Evolutionary conservation across 2,329 filamentous ascomycete species (phyloP), one percentile per base, ranked within the genome.

Genomic region (Calonectria leucothoes): DNA sequence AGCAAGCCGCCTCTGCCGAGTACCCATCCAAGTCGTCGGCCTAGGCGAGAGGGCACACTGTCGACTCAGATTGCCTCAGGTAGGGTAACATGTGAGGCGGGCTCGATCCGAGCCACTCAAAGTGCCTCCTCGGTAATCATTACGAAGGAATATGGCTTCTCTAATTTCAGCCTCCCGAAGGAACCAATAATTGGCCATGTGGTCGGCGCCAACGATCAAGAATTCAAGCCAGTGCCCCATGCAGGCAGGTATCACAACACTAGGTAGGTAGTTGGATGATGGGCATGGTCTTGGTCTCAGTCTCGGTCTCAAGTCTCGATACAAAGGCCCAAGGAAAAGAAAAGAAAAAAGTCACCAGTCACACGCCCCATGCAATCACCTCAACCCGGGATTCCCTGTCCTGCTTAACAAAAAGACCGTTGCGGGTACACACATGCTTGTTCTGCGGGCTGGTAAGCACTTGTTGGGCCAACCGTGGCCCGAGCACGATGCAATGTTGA

Each of bases 341-440:
- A 57, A 57, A 37, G 35, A 37, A 23, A 37, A 37, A 45, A 29
- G 27, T 57, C 57, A 63, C 42, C 55, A 27, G 57, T 39, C 48
- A 48, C 33, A 64, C 31, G 29, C 55, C 35, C 52, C 51, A 52
- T 51, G 65, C 70, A 72, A 72, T 66, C n/a, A 37, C 55, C 70
- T 68, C 65, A 68, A 49, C n/a, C 65, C 45, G 29, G 70, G 70
- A 68, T 72, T 33, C 64, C 70, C 64, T 72, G 70, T 68, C 70
- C 55, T 68, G 65, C 52, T 68, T 33, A 29, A 71, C 35, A 71
- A 35, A 69, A 45, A 71, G 35, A 48, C 70, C 35, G 64, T 68
- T 68, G 70, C 35, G 64, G 64, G 59, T 48, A 71, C 69, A 20
- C 64, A 17, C 65, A 64, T 68, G 64, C 70, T 71, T 71, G 55